Percentiles rank a stretch among this genome's conserved stretches.
Conservation (phyloP, 2,329 filamentous ascomycete species). For the Cladophialophora yegresii region DNA sequence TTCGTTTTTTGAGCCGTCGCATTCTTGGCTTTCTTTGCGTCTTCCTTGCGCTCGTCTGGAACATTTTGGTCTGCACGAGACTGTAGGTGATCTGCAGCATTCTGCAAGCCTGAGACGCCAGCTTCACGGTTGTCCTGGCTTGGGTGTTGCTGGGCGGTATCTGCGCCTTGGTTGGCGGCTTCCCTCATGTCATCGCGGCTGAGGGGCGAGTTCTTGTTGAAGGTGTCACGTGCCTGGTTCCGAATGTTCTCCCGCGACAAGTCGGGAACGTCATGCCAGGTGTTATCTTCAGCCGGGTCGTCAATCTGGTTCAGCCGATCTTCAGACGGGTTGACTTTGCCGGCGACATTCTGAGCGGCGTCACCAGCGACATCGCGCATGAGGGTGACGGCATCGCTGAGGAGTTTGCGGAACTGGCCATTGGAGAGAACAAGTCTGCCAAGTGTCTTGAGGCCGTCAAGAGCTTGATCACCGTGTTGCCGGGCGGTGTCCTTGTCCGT, state of each 20-base stretch:
- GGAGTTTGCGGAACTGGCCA: constrained; percentile 89
- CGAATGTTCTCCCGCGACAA: constrained; percentile 70
- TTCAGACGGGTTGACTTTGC: constrained; percentile 72
- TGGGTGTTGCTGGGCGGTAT: constrained; percentile 54
- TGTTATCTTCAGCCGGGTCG: constrained; percentile 81
- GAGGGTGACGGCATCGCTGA: constrained; percentile 78
- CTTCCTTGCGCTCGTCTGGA: constrained; percentile 62
- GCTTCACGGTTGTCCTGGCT: constrained; percentile 38
- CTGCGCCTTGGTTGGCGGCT: constrained; percentile 58
- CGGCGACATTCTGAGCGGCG: constrained; percentile 76
- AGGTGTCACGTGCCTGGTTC: constrained; percentile 63
- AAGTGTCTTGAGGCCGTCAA: constrained; percentile 82
- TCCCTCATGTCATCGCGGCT: constrained; percentile 62
- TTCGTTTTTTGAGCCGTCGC: constrained; percentile 55
- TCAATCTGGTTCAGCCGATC: constrained; percentile 78
- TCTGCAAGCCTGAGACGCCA: constrained; percentile 41
- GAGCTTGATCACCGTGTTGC: constrained; percentile 79
- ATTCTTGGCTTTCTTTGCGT: constrained; percentile 38
- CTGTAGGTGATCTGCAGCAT: constrained; percentile 49
- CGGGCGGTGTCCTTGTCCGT: constrained; percentile 74
- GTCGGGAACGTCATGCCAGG: constrained; percentile 86
- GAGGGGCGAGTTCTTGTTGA: constrained; percentile 60
- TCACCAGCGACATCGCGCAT: constrained; percentile 90
- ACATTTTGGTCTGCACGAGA: constrained; percentile 63
- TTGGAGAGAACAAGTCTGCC: constrained; percentile 91